phyloP scores from a whole-genome alignment of 1,139 yeast genomes.

The Yamadazyma blattariae region DNA sequence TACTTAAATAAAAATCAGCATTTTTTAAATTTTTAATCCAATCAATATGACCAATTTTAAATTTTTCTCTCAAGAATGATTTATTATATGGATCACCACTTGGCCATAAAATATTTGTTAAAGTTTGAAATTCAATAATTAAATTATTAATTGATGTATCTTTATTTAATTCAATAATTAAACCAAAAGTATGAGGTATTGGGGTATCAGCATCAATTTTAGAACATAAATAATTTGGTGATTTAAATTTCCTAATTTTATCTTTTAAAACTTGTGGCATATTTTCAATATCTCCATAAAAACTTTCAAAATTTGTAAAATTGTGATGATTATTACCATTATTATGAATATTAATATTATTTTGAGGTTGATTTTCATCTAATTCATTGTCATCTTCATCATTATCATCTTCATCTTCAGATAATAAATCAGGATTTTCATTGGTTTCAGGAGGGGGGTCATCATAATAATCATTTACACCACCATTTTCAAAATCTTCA shows the following conservation, averaged over 20 bases:
- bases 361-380: neutral
- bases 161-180: constrained; percentile 37
- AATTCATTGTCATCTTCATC: constrained; percentile 5
- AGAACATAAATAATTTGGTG: constrained; percentile 41
- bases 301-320: constrained; percentile 5
- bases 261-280: constrained; percentile 15
- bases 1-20: constrained; percentile 47
- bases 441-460: neutral
- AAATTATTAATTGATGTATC: constrained; percentile 31
- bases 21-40: constrained; percentile 46
- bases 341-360: neutral
- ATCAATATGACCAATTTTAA: constrained; percentile 44
- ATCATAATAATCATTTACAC: constrained; percentile 9
- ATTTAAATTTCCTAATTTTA: constrained; percentile 21
- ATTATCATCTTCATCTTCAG: constrained; percentile 5
- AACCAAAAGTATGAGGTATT: constrained; percentile 48
- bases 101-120: constrained; percentile 50
- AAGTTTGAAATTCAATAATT: constrained; percentile 31
- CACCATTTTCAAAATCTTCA: constrained; percentile 45
- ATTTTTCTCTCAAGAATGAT: constrained; percentile 41
- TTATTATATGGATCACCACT: constrained; percentile 51
- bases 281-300: constrained; percentile 7
- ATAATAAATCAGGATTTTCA: constrained; percentile 3
- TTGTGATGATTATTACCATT: constrained; percentile 1
- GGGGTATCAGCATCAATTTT: constrained; percentile 41